Conservation (phyloP, 768 basidiomycete species). For the Rhodocollybia butyracea region DNA sequence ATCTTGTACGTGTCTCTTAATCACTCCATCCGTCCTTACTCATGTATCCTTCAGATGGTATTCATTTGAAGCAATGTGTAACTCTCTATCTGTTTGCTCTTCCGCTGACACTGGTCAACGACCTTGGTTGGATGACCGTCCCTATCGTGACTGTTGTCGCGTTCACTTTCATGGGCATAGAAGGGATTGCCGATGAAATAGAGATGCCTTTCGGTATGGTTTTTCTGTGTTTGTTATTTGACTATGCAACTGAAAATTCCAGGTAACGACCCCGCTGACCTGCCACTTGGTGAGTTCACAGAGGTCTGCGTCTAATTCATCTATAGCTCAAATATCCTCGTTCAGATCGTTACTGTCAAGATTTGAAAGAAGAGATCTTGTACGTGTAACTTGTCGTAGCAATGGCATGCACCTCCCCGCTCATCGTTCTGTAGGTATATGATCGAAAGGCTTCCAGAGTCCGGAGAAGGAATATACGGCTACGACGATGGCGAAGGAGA, state of each 20-base stretch:
- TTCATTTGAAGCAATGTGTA: slow-evolving; percentile 96
- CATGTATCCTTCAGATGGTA: slow-evolving; percentile 52
- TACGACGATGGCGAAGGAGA: slow-evolving; percentile 82
- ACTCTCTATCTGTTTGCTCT: slow-evolving; percentile 88
- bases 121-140: slow-evolving; percentile 80
- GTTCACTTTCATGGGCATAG: slow-evolving; percentile 92
- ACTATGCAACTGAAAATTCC: slow-evolving; percentile 6
- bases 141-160: slow-evolving; percentile 85
- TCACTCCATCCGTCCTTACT: slow-evolving; percentile 9
- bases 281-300: slow-evolving; percentile 66
- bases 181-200: slow-evolving; percentile 93
- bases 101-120: slow-evolving; percentile 80
- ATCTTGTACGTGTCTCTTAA: slow-evolving; percentile 47
- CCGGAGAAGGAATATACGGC: slow-evolving; percentile 68
- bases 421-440: slow-evolving; percentile 47
- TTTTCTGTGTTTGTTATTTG: neutral
- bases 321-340: neutral
- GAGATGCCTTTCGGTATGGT: slow-evolving; percentile 88
- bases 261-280: slow-evolving; percentile 64
- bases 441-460: slow-evolving; percentile 67
- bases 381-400: slow-evolving; percentile 34
- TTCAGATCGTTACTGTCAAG: slow-evolving; percentile 78
- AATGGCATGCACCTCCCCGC: neutral
- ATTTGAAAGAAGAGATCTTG: slow-evolving; percentile 84
- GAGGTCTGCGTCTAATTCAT: neutral